A percentile compares a stretch with the other conserved stretches of the same genome.
These are phyloP conservation scores for Trebouxia sp. DNA, from an alignment of 139 green algal genomes.

Conservation along the genomic window DNA sequence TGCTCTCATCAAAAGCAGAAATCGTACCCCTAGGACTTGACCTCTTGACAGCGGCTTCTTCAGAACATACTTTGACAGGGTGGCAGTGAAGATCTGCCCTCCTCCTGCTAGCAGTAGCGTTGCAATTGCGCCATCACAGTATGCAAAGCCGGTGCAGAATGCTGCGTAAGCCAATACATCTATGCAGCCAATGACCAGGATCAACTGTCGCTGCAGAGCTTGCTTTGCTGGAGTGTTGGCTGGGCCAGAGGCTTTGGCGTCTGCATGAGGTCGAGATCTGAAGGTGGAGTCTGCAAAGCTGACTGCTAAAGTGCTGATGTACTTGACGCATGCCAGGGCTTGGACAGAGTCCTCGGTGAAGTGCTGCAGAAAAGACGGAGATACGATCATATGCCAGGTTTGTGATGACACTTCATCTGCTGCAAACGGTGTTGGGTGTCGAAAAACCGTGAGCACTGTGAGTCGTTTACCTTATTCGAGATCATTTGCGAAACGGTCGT, in stretches of 20 bases:
- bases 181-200: conserved; percentile 15
- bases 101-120: neutral
- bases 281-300: neutral
- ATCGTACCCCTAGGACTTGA: conserved; percentile 22
- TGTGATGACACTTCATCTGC: too few relatives aligned
- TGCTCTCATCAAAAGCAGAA: too few relatives aligned
- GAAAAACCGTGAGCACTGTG: too few relatives aligned
- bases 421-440: too few relatives aligned
- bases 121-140: neutral
- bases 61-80: conserved; percentile 1
- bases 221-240: neutral
- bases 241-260: too few relatives aligned
- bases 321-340: conserved; percentile 15
- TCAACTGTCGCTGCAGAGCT: neutral
- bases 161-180: conserved; percentile 14
- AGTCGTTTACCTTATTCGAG: neutral
- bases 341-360: conserved; percentile 10
- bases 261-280: neutral
- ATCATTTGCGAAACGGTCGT: conserved; percentile 13
- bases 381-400: too few relatives aligned
- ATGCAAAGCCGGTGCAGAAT: conserved; percentile 16
- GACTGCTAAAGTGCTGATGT: neutral
- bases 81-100: neutral
- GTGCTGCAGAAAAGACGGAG: too few relatives aligned
- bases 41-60: neutral